A percentile compares a stretch with the other conserved stretches of the same genome.
phyloP scores from a whole-genome alignment of 75 land plant genomes.

The Picea sitchensis region DNA sequence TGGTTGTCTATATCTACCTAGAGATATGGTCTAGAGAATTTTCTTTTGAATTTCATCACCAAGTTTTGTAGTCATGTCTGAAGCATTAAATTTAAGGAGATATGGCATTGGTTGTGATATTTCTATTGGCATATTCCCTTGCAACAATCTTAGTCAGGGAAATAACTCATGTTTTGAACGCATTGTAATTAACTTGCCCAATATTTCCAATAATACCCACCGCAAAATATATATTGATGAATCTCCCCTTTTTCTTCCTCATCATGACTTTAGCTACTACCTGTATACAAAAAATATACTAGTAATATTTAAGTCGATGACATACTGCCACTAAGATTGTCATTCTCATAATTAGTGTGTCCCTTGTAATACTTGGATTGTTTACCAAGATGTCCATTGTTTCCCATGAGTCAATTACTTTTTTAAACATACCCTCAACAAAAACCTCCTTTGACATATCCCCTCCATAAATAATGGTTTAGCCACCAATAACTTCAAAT shows the following conservation, averaged over 20 bases:
- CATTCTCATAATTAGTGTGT: no score
- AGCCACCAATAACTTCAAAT: no score
- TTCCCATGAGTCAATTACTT: no score
- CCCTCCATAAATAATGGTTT: no score
- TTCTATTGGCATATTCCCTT: slow-evolving; percentile 84
- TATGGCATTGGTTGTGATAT: slow-evolving; percentile 84
- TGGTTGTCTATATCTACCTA: slow-evolving; percentile 30
- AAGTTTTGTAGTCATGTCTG: slow-evolving; percentile 93
- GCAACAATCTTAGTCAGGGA: slow-evolving; percentile 88
- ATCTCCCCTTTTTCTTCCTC: slow-evolving; percentile 56
- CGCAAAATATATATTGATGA: slow-evolving; percentile 88
- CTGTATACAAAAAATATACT: no score
- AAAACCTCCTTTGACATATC: no score
- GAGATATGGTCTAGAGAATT: slow-evolving; percentile 71
- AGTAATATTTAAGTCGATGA: no score
- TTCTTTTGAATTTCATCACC: slow-evolving; percentile 83
- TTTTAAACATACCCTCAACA: no score
- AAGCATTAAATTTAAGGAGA: slow-evolving; percentile 97
- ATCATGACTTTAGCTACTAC: no score
- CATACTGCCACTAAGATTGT: no score
- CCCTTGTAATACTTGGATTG: no score
- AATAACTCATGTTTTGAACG: slow-evolving; percentile 97
- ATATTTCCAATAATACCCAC: slow-evolving; percentile 87
- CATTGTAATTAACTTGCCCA: slow-evolving; percentile 98
- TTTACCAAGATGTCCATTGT: no score